A percentile compares a stretch with the other conserved stretches of the same genome.
These are phyloP conservation scores for Clonostachys rhizophaga DNA, from an alignment of 2,329 filamentous ascomycete genomes.

Conservation along the genomic window DNA sequence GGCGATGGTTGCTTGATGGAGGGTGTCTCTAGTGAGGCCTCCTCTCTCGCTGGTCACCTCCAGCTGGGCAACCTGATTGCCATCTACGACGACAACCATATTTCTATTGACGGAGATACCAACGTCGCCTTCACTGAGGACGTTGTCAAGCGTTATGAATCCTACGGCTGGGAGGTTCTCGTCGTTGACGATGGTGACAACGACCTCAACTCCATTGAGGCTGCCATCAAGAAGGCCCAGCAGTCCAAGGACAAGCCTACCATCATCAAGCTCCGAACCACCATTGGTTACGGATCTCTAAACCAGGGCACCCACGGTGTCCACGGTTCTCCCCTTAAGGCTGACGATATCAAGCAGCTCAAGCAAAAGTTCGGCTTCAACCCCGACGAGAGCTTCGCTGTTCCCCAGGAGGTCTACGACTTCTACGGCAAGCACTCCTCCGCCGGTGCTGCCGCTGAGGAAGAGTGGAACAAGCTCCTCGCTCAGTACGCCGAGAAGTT, in stretches of 20 bases:
- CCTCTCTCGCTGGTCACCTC: conserved; percentile 88
- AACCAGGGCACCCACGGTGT: conserved; percentile 92
- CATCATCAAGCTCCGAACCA: conserved; percentile 94
- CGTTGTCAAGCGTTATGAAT: conserved; percentile 87
- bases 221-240: conserved; percentile 80
- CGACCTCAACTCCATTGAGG: conserved; percentile 84
- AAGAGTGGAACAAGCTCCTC: conserved; percentile 93
- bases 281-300: conserved; percentile 92
- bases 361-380: conserved; percentile 97
- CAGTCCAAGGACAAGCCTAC: conserved; percentile 93
- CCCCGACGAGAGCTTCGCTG: conserved; percentile 86
- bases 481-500: conserved; percentile 78
- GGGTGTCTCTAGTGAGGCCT: conserved; percentile 91
- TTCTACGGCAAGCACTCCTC: conserved; percentile 79
- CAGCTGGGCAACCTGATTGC: conserved; percentile 96
- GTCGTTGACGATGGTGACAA: conserved; percentile 83
- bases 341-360: conserved; percentile 87
- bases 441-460: conserved; percentile 82
- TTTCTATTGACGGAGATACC: conserved; percentile 91
- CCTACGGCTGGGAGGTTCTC: conserved; percentile 93
- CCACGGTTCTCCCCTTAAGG: conserved; percentile 93
- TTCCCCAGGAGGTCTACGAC: conserved; percentile 94
- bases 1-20: conserved; percentile 99
- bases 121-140: conserved; percentile 97
- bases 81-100: conserved; percentile 98